Percentiles rank a stretch among this genome's conserved stretches.
These are phyloP conservation scores for Calocybe gambosa DNA, from an alignment of 1,284 basidiomycete genomes.

Conservation along the genomic window DNA sequence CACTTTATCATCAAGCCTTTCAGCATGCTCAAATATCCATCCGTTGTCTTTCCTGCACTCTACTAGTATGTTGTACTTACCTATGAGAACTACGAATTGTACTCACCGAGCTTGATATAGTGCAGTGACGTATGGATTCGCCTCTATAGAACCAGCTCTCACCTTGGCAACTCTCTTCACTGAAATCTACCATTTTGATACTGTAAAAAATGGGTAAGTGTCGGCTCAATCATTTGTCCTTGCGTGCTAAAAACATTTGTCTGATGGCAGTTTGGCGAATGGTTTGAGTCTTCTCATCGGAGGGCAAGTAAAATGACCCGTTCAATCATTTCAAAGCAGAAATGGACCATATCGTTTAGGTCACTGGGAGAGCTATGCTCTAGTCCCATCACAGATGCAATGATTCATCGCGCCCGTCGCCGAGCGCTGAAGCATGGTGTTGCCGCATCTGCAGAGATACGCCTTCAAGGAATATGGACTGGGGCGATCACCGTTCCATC, in stretches of 20 bases:
- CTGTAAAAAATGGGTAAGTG: conserved; percentile 26
- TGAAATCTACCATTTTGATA: conserved; percentile 27
- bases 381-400: conserved; percentile 27
- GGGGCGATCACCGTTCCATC: conserved; percentile 27
- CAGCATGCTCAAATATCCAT: conserved; percentile 31
- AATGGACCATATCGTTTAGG: conserved; percentile 17
- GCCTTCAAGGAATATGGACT: conserved; percentile 31
- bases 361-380: conserved; percentile 28
- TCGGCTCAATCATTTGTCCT: not conserved
- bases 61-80: conserved; percentile 23
- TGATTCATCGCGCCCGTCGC: conserved; percentile 28
- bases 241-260: not conserved
- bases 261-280: conserved; percentile 23
- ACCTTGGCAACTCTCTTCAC: conserved; percentile 29
- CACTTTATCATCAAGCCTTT: conserved; percentile 29
- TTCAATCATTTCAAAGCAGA: not conserved
- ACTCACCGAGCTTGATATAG: conserved; percentile 12
- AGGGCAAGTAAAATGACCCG: conserved; percentile 18
- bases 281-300: conserved; percentile 30
- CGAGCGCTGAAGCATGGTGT: conserved; percentile 20
- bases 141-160: conserved; percentile 30
- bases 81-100: not conserved
- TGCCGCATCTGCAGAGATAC: conserved; percentile 24
- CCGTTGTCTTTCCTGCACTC: conserved; percentile 27
- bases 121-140: conserved; percentile 29